These are phyloP conservation scores for Eragrostis curvula DNA, from an alignment of 176 grass and related monocot species.

Conservation along the genomic window DNA sequence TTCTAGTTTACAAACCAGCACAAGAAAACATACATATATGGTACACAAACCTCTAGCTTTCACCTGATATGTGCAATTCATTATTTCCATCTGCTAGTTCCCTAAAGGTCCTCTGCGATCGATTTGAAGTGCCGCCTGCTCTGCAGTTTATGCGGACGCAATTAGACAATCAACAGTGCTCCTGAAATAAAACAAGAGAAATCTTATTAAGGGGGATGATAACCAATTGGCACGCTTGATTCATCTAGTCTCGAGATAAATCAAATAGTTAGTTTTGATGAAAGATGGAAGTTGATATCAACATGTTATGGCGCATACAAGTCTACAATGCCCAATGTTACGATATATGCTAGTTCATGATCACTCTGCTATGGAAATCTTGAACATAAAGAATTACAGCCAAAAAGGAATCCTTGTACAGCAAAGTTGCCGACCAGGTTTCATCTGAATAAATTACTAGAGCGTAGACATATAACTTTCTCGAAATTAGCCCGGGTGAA, in stretches of 20 bases:
- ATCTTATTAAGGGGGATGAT: background rate
- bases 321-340: slow-evolving; percentile 4
- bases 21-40: slow-evolving; percentile 37
- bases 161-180: background rate
- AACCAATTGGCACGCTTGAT: background rate
- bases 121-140: background rate
- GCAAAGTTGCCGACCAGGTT: background rate
- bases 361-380: background rate
- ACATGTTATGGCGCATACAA: background rate
- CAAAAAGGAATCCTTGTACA: background rate
- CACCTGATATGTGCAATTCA: slow-evolving; percentile 36
- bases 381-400: slow-evolving; percentile 4
- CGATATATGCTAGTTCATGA: background rate
- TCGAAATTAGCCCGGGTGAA: background rate
- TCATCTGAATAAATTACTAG: background rate
- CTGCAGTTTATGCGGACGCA: slow-evolving; percentile 9
- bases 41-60: slow-evolving; percentile 41
- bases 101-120: background rate
- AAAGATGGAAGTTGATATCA: background rate
- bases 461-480: background rate
- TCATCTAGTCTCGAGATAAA: slow-evolving; percentile 2
- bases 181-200: slow-evolving; percentile 27
- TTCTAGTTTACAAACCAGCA: slow-evolving; percentile 18
- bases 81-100: slow-evolving; percentile 43
- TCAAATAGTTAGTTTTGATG: slow-evolving; percentile 11